phyloP scores from a whole-genome alignment of 176 grass and related monocot species.

The Rhynchospora pubera region DNA sequence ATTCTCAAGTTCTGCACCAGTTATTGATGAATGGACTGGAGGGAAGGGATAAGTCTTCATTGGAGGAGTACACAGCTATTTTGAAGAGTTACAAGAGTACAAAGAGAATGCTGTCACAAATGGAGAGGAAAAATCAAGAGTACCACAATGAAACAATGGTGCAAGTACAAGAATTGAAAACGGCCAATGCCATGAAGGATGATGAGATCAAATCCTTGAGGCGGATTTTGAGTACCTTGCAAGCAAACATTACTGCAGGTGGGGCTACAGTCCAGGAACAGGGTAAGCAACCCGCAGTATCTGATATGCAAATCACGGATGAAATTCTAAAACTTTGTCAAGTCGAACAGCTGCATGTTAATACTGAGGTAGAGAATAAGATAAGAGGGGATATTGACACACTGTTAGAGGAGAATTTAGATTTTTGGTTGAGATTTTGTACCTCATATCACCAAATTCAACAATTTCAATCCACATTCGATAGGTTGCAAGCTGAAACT shows the following conservation, averaged over 20 bases:
- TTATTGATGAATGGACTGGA: slow-evolving; percentile 36
- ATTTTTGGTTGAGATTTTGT: slow-evolving; percentile 93
- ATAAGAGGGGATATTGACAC: slow-evolving; percentile 65
- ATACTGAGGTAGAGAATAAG: slow-evolving; percentile 49
- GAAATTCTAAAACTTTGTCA: slow-evolving; percentile 27
- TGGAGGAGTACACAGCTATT: slow-evolving; percentile 47
- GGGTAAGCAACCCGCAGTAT: not conserved
- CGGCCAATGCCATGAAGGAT: slow-evolving; percentile 35
- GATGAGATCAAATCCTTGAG: slow-evolving; percentile 52
- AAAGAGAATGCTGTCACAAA: slow-evolving; percentile 44
- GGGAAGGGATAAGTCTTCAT: slow-evolving; percentile 51
- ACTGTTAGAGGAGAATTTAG: slow-evolving; percentile 80
- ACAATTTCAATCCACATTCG: slow-evolving; percentile 48
- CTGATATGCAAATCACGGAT: slow-evolving; percentile 20
- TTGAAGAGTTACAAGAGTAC: slow-evolving; percentile 56
- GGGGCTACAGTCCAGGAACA: not conserved
- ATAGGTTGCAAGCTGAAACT: slow-evolving; percentile 27
- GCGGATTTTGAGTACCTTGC: slow-evolving; percentile 23
- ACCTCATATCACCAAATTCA: slow-evolving; percentile 65
- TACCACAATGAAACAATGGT: slow-evolving; percentile 34
- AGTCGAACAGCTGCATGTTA: slow-evolving; percentile 16
- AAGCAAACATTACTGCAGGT: not conserved
- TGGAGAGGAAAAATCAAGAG: slow-evolving; percentile 59
- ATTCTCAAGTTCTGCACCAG: slow-evolving; percentile 26
- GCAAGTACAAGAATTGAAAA: slow-evolving; percentile 26